These are phyloP conservation scores for Amaranthus hypochondriacus DNA, from an alignment of 148 eudicot genomes.

Conservation along the genomic window DNA sequence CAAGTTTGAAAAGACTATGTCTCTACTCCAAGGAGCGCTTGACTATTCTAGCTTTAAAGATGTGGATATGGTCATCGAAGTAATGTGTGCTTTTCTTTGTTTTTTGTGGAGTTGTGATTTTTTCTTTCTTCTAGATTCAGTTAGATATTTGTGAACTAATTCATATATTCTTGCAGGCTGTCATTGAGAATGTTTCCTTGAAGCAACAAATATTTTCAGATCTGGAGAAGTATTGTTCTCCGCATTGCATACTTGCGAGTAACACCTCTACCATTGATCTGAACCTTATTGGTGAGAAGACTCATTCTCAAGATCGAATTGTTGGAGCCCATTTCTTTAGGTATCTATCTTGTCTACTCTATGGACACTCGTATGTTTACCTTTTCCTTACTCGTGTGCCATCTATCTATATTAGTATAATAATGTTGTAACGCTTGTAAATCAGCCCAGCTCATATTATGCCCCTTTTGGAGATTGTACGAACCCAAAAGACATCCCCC, in stretches of 20 bases:
- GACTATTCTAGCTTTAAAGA: conserved; percentile 80
- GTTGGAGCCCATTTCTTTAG: conserved; percentile 96
- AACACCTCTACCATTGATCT: conserved; percentile 96
- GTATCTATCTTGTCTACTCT: conserved; percentile 29
- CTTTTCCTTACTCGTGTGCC: conserved; percentile 5
- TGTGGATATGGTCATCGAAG: conserved; percentile 99
- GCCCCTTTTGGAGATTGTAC: conserved; percentile 97
- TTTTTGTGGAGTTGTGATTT: background rate
- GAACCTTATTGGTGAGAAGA: conserved; percentile 82
- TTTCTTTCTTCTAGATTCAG: background rate
- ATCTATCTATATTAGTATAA: background rate
- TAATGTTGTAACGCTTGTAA: conserved; percentile 15
- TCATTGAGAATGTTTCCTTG: conserved; percentile 74
- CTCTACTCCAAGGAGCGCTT: conserved; percentile 72
- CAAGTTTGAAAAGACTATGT: conserved; percentile 68
- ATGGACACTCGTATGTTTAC: background rate
- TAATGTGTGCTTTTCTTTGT: conserved; percentile 18
- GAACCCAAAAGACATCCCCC: conserved; percentile 80
- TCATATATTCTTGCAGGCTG: conserved; percentile 54
- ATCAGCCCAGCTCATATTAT: conserved; percentile 93
- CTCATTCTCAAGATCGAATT: conserved; percentile 73
- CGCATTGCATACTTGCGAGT: conserved; percentile 94
- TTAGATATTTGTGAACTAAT: background rate
- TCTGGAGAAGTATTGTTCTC: conserved; percentile 78
- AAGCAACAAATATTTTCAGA: conserved; percentile 94